phyloP scores from a whole-genome alignment of 495 filamentous ascomycete species.

The Entonaema liquescens region DNA sequence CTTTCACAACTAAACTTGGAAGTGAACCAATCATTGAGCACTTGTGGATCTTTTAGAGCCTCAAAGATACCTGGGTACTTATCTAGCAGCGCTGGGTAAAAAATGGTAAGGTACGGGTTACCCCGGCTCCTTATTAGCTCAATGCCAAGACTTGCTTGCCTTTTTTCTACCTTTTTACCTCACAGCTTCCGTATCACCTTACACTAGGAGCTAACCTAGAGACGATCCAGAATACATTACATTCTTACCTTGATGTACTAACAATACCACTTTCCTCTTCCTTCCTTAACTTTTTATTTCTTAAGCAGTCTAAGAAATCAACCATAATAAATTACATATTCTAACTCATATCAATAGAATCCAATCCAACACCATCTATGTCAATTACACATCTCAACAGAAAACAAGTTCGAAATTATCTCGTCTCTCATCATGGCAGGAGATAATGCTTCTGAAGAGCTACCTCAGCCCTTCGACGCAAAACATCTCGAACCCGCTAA shows the following conservation, averaged over 20 bases:
- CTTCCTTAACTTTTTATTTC: constrained; percentile 2
- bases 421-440: constrained; percentile 37
- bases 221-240: not conserved
- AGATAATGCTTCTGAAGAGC: constrained; percentile 39
- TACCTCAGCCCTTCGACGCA: constrained; percentile 53
- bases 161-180: not conserved
- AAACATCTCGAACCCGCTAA: constrained; percentile 53
- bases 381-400: not conserved
- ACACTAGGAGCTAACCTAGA: not conserved
- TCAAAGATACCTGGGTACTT: constrained; percentile 24
- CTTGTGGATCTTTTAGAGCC: constrained; percentile 27
- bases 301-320: not conserved
- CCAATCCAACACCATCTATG: not conserved
- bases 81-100: constrained; percentile 5
- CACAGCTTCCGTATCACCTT: not conserved
- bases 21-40: constrained; percentile 34
- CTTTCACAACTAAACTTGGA: constrained; percentile 19
- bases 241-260: not conserved
- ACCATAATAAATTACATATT: not conserved
- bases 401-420: not conserved
- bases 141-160: constrained; percentile 23
- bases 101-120: constrained; percentile 7
- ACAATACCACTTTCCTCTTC: constrained; percentile 1
- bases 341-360: not conserved
- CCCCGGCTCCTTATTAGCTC: constrained; percentile 17